A percentile compares a stretch with the other conserved stretches of the same genome.
These are phyloP conservation scores for Mycosarcoma mackinlayi DNA, from an alignment of 1,284 basidiomycete genomes.

Conservation along the genomic window DNA sequence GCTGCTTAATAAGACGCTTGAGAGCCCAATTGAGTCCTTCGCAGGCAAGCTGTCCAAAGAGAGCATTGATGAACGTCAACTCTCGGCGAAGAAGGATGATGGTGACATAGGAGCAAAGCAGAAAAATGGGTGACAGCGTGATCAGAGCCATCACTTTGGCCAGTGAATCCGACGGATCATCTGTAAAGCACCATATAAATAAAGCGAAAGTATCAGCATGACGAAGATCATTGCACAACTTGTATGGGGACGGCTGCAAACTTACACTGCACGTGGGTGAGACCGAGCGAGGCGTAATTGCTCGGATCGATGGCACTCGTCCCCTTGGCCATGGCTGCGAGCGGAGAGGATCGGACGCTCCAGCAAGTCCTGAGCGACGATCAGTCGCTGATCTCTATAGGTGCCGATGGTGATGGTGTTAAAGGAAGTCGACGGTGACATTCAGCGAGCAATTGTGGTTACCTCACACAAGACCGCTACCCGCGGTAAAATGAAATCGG, in stretches of 20 bases:
- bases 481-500: too few relatives aligned
- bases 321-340: constrained; percentile 26
- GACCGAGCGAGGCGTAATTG: constrained; percentile 55
- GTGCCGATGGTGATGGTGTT: neutral
- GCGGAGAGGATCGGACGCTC: too few relatives aligned
- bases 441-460: too few relatives aligned
- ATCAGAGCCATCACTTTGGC: constrained; percentile 57
- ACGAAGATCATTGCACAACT: constrained; percentile 18
- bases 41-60: constrained; percentile 80
- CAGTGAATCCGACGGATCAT: constrained; percentile 53
- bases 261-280: constrained; percentile 61
- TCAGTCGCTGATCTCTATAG: too few relatives aligned
- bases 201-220: neutral
- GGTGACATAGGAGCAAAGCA: constrained; percentile 76
- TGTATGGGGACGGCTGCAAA: neutral
- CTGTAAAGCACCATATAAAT: neutral
- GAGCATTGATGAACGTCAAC: constrained; percentile 81
- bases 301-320: constrained; percentile 53
- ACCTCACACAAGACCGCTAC: too few relatives aligned
- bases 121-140: constrained; percentile 64
- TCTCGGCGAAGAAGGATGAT: constrained; percentile 81
- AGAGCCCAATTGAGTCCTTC: constrained; percentile 79
- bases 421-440: too few relatives aligned
- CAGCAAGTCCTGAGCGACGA: too few relatives aligned
- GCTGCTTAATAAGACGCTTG: constrained; percentile 77